phyloP scores from a whole-genome alignment of 2,329 filamentous ascomycete genomes.

The Phoma herbarum region DNA sequence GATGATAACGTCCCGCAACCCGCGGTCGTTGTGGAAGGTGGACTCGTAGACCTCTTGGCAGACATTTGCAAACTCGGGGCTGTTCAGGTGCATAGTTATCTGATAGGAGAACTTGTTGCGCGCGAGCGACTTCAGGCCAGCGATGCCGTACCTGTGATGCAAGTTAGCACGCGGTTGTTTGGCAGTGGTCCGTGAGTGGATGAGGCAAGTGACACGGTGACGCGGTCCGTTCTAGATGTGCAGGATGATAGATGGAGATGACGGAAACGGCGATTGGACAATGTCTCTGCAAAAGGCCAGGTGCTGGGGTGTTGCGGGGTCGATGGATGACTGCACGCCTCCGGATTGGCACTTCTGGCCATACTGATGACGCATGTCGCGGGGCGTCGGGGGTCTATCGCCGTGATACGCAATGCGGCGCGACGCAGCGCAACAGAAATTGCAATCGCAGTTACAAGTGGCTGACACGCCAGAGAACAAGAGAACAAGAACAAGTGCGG shows the following conservation, averaged over 20 bases:
- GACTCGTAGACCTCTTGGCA: constrained; percentile 60
- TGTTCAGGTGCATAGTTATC: constrained; percentile 55
- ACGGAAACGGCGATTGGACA: constrained; percentile 29
- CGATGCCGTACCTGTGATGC: constrained; percentile 55
- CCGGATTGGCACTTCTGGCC: constrained; percentile 30
- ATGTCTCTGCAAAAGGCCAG: constrained; percentile 1
- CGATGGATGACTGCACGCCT: constrained; percentile 11
- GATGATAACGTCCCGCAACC: constrained; percentile 58
- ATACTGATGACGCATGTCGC: constrained; percentile 40
- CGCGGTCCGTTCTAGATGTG: constrained; percentile 30
- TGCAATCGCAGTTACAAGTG: constrained; percentile 20
- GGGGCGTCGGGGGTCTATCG: constrained; percentile 39
- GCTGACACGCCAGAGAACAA: constrained; percentile 24
- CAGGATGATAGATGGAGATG: constrained; percentile 17
- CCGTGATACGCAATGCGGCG: constrained; percentile 30
- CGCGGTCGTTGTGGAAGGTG: constrained; percentile 60
- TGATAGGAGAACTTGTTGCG: constrained; percentile 58
- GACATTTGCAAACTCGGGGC: constrained; percentile 57
- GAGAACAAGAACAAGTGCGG: constrained; percentile 24
- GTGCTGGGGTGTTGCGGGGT: constrained; percentile 16
- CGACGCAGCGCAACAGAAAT: constrained; percentile 25
- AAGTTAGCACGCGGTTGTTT: constrained; percentile 34
- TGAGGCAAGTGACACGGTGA: constrained; percentile 27
- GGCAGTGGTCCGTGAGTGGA: constrained; percentile 19
- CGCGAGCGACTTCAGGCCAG: constrained; percentile 57